phyloP scores from a whole-genome alignment of 2,329 filamentous ascomycete species.

The Pseudogymnoascus sp. region DNA sequence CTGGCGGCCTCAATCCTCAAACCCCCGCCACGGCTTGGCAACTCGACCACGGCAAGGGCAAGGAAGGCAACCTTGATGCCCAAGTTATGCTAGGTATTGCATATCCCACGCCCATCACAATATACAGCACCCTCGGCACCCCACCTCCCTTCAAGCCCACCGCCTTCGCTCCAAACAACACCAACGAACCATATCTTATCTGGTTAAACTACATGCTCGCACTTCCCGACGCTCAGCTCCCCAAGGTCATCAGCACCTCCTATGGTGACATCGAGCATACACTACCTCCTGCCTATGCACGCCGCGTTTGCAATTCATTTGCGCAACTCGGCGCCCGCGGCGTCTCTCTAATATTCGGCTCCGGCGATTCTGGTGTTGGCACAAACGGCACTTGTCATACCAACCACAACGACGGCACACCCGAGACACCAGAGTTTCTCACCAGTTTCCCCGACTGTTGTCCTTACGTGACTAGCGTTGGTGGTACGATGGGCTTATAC shows the following conservation, averaged over 20 bases:
- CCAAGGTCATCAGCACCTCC: conserved; percentile 49
- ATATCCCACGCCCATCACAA: conserved; percentile 45
- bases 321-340: conserved; percentile 47
- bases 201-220: conserved; percentile 45
- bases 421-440: conserved; percentile 29
- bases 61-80: conserved; percentile 50
- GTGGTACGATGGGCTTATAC: conserved; percentile 25
- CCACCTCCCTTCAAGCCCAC: conserved; percentile 43
- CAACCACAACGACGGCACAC: conserved; percentile 34
- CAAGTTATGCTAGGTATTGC: conserved; percentile 47
- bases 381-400: conserved; percentile 29
- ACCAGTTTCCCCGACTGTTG: conserved; percentile 34
- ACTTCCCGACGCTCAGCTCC: conserved; percentile 39
- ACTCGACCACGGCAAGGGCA: conserved; percentile 11
- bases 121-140: conserved; percentile 47
- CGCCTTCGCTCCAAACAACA: conserved; percentile 20
- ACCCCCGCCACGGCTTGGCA: conserved; percentile 11
- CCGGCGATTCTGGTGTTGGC: conserved; percentile 51
- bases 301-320: conserved; percentile 45
- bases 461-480: conserved; percentile 32
- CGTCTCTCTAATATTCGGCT: conserved; percentile 48
- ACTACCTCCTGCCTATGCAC: conserved; percentile 44
- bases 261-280: conserved; percentile 53
- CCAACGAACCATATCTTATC: conserved; percentile 52
- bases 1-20: conserved; percentile 11